Evolutionary conservation across 2,329 filamentous ascomycete genomes (phyloP), one percentile per base, ranked within the genome.

Genomic region (Monosporascus cannonballus): DNA sequence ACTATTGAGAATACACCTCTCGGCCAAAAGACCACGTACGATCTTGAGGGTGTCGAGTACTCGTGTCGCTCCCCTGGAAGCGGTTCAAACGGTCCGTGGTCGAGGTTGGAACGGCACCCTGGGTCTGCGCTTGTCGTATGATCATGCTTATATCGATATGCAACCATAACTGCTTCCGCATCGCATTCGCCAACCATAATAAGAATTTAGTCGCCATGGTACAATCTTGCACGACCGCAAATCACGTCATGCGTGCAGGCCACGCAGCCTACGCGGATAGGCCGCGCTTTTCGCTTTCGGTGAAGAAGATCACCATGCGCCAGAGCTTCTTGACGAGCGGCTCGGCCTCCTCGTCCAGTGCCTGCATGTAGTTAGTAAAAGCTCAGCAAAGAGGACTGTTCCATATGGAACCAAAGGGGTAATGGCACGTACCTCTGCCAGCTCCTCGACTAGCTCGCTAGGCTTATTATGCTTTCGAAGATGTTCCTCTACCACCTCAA

Each of bases 281-380:
- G 2, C 92, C 92, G 57, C 91, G 79, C 75, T 94, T 96, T 79
- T 96, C 93, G 65, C 87, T 89, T 71, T 97, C 93, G 6, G 90
- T 94, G 65, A 93, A 96, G 83, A 96, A 97, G 64, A 97, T 96
- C 53, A 96, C 85, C 90, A 97, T 96, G 49, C 93, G 84, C 94
- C 94, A 99, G 37, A 99, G 80, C 75, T 96, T 97, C 81, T 90
- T 95, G 48, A 97, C 92, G 60, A 99, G 75, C 25, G 89, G 86
- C 70, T 96, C 92, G 11, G 92, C 91, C 67, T 97, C 94, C 65
- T 99, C 94, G 66, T 96, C 94, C 57, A 99, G 77, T 44, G 90
- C 90, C 84, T 93, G 55, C 53, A 55, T 30, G 18, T 14, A 48
- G 57, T 74, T 63, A 73, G 69, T 53, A 51, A 48, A 18, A 52